These are phyloP conservation scores for Breynia disticha DNA, from an alignment of 441 rosid species.

Conservation along the genomic window DNA sequence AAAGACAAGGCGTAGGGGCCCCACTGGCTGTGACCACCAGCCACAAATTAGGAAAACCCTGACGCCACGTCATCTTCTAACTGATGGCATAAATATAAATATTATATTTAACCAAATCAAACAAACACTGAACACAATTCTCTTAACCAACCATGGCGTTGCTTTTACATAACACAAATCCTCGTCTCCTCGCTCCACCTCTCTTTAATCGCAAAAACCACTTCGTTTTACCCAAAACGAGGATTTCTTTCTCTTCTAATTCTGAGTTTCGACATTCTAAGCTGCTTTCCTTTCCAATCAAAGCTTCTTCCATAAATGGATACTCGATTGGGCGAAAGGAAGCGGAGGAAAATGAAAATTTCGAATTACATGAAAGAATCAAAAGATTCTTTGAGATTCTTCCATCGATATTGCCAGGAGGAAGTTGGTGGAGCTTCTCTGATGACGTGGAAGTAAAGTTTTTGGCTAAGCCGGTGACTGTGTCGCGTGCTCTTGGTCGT, in stretches of 20 bases:
- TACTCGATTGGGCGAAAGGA: slow-evolving; percentile 32
- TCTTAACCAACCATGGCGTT: slow-evolving; percentile 31
- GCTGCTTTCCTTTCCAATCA: background rate
- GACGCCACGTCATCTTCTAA: background rate
- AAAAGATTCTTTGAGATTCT: slow-evolving; percentile 39
- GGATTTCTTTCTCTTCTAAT: background rate
- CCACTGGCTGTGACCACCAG: background rate
- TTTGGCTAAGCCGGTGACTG: slow-evolving; percentile 64
- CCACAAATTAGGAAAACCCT: background rate
- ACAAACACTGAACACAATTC: too few relatives aligned
- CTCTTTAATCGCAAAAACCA: slow-evolving; percentile 9
- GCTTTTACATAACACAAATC: slow-evolving; percentile 31
- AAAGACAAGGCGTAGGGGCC: too few relatives aligned
- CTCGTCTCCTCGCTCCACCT: slow-evolving; percentile 25
- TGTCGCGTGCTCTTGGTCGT: slow-evolving; percentile 73
- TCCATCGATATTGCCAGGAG: slow-evolving; percentile 68
- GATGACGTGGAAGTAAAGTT: slow-evolving; percentile 55
- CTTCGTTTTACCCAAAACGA: background rate
- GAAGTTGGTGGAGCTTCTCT: slow-evolving; percentile 83
- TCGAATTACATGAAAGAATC: slow-evolving; percentile 35
- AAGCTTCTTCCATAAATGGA: slow-evolving; percentile 48
- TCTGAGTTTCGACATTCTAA: background rate
- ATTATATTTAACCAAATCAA: too few relatives aligned
- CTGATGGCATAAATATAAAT: too few relatives aligned
- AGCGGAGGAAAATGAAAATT: slow-evolving; percentile 19